Conservation (phyloP, 371 early-diverging fungal genomes). For the Catenaria anguillulae region DNA sequence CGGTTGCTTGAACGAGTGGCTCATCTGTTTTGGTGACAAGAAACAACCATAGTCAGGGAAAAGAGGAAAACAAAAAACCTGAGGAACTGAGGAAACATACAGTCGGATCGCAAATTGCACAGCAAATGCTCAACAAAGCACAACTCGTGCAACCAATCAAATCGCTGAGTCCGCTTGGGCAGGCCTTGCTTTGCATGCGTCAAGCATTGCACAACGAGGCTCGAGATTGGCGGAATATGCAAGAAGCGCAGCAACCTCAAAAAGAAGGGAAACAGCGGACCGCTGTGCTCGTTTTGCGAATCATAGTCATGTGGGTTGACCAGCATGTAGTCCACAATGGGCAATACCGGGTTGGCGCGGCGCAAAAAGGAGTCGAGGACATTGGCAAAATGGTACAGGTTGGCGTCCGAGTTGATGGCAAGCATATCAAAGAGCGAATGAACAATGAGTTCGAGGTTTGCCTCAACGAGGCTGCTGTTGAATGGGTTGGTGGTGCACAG, state of each 20-base stretch:
- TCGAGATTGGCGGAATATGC: background rate
- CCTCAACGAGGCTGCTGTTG: background rate
- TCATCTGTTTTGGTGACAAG: no score
- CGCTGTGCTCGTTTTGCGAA: background rate
- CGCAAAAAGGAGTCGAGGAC: background rate
- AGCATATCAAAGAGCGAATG: background rate
- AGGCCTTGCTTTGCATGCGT: background rate
- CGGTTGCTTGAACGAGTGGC: background rate
- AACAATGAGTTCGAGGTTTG: background rate
- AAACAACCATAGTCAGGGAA: no score
- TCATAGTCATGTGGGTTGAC: background rate
- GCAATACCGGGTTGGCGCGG: background rate
- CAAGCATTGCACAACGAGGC: background rate
- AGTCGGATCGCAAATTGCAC: background rate
- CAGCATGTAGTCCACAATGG: background rate
- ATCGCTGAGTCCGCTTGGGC: background rate
- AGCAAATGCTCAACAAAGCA: background rate
- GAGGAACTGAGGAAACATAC: no score
- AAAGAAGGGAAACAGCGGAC: background rate
- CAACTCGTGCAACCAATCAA: background rate
- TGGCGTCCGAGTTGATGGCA: background rate
- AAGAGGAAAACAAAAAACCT: no score
- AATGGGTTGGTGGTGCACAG: background rate
- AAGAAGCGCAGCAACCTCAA: background rate
- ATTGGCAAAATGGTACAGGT: background rate